Conservation (phyloP, 169 alveolate genomes). For the Plasmodium cynomolgi region DNA sequence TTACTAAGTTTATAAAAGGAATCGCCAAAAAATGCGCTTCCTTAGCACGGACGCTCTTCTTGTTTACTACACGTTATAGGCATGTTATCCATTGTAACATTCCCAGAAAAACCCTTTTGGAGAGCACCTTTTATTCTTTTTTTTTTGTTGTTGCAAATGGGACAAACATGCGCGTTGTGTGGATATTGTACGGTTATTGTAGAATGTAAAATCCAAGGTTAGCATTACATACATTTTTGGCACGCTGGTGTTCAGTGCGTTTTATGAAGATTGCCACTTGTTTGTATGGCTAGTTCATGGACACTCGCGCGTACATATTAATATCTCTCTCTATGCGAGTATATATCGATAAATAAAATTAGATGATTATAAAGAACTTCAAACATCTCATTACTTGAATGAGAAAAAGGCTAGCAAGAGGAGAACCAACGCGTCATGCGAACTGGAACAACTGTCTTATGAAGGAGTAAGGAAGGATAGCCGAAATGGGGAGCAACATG, state of each 20-base stretch:
- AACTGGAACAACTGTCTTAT: background rate
- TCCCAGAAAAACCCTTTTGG: background rate
- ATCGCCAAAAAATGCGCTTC: background rate
- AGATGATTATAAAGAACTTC: background rate
- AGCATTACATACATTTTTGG: background rate
- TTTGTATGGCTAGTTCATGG: background rate
- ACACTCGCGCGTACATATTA: background rate
- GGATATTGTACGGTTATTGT: background rate
- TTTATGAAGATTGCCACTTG: background rate
- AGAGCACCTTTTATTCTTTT: background rate
- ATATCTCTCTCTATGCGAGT: background rate
- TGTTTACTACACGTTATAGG: background rate
- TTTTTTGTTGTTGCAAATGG: background rate
- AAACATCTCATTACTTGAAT: background rate
- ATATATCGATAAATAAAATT: background rate
- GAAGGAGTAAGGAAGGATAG: background rate
- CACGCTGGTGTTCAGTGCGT: background rate
- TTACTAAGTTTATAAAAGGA: background rate
- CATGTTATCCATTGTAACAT: background rate
- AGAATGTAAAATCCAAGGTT: background rate
- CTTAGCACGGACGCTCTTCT: background rate
- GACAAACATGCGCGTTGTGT: background rate
- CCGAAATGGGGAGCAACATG: background rate
- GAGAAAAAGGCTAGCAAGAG: background rate
- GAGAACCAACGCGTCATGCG: background rate